Percentiles rank a stretch among this genome's conserved stretches.
These are phyloP conservation scores for Mycena alexandri DNA, from an alignment of 768 basidiomycete genomes.

Conservation along the genomic window DNA sequence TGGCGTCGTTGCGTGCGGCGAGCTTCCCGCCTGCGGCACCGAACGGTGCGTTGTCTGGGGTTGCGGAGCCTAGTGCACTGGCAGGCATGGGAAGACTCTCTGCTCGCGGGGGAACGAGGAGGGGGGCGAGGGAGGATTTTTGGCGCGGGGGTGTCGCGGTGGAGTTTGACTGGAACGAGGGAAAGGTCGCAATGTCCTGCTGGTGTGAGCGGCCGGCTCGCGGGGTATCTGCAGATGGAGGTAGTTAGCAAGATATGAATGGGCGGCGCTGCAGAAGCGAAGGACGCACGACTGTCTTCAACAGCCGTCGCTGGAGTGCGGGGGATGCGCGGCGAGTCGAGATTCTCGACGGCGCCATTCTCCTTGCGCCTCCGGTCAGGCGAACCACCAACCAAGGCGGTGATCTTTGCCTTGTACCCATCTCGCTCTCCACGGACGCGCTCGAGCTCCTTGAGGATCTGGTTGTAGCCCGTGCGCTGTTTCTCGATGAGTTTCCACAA, in stretches of 20 bases:
- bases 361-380: constrained; percentile 42
- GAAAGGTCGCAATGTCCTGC: constrained; percentile 39
- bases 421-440: constrained; percentile 87
- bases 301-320: constrained; percentile 6
- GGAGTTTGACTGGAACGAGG: constrained; percentile 44
- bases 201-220: constrained; percentile 28
- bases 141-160: constrained; percentile 40
- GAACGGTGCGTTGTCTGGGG: constrained; percentile 50
- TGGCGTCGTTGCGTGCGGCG: constrained; percentile 17
- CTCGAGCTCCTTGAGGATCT: constrained; percentile 87
- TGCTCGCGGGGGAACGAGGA: constrained; percentile 54
- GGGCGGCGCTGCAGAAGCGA: neutral
- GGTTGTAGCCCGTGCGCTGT: constrained; percentile 84
- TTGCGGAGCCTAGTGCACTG: constrained; percentile 46
- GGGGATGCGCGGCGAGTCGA: constrained; percentile 4
- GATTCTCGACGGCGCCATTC: constrained; percentile 5
- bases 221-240: constrained; percentile 39
- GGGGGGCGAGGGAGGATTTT: constrained; percentile 54
- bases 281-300: constrained; percentile 29
- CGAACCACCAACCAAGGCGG: constrained; percentile 42
- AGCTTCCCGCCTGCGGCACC: constrained; percentile 13
- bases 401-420: constrained; percentile 65
- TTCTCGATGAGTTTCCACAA: constrained; percentile 97
- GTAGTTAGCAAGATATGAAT: constrained; percentile 42
- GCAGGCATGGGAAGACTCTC: constrained; percentile 51